Base-by-base conservation (phyloP, 257 asterid genomes). In the Hygrophila difformis region DNA sequence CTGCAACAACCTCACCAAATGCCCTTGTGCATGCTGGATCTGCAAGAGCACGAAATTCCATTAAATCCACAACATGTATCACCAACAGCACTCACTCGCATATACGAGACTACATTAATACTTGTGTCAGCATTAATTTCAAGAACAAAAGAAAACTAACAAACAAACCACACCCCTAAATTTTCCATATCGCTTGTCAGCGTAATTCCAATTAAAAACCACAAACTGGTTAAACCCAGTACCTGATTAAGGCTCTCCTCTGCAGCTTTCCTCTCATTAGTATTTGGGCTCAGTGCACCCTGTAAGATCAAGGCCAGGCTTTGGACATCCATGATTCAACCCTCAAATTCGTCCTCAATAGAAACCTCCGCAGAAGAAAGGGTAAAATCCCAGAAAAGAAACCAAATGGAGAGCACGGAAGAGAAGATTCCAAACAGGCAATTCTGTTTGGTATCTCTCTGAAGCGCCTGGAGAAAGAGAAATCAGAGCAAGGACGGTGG, bases 1-100 rank as follows among this genome's bases (percentile, higher is more conserved):
- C 82, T 91, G 99, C 82, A 91, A 61, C 66, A 91, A 70, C 72
- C 99, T 91, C 62, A 91, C 95, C 67, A 91, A 68, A 73, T 91
- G 99, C 73, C 80, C 95, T 6, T 93, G 97, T 5, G 87, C 71
- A 57, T 56, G 66, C 59, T 91, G 95, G 65, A 72, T 66, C 99
- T 91, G 93, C 75, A 79, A 17, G 28, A 19, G 8, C n/a, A n/a
- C n/a, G n/a, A n/a, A n/a, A n/a, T n/a, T n/a, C n/a, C n/a, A n/a
- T n/a, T n/a, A n/a, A n/a, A n/a, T n/a, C n/a, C n/a, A n/a, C n/a
- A n/a, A n/a, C n/a, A n/a, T n/a, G n/a, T n/a, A n/a, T n/a, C n/a
- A n/a, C n/a, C n/a, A n/a, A n/a, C n/a, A n/a, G n/a, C n/a, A n/a
- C n/a, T n/a, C n/a, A n/a, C n/a, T n/a, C n/a, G n/a, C n/a, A n/a